A percentile compares a stretch with the other conserved stretches of the same genome.
phyloP scores from a whole-genome alignment of 768 basidiomycete genomes.

The Leccinum subtestaceum region DNA sequence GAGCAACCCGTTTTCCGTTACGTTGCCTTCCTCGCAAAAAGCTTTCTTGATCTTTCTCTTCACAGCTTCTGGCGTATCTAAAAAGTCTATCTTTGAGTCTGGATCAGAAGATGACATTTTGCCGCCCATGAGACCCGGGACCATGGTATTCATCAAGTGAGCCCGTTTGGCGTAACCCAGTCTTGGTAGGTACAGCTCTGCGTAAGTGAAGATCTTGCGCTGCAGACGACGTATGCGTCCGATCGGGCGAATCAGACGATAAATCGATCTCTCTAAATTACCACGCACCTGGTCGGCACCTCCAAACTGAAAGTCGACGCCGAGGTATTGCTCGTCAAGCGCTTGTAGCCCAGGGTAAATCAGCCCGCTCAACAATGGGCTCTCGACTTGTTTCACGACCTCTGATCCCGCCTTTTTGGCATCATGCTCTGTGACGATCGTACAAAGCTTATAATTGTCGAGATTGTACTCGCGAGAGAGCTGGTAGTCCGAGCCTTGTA shows the following conservation, averaged over 20 bases:
- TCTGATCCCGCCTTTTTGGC: conserved; percentile 98
- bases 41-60: conserved; percentile 89
- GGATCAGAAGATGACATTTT: conserved; percentile 99
- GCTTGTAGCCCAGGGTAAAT: conserved; percentile 97
- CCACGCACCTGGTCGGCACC: conserved; percentile 88
- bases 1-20: conserved; percentile 85
- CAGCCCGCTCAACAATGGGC: conserved; percentile 84
- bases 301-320: conserved; percentile 95
- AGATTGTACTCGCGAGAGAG: conserved; percentile 88
- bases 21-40: conserved; percentile 92
- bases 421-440: conserved; percentile 93
- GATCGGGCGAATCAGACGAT: not conserved
- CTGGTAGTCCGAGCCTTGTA: conserved; percentile 91
- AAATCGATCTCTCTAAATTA: not conserved
- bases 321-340: conserved; percentile 95
- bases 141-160: conserved; percentile 98
- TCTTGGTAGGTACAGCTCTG: conserved; percentile 90
- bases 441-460: conserved; percentile 89
- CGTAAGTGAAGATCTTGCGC: conserved; percentile 99
- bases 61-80: conserved; percentile 81
- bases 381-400: conserved; percentile 96
- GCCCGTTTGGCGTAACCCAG: conserved; percentile 93
- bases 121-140: conserved; percentile 88
- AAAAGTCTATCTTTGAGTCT: conserved; percentile 97
- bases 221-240: conserved; percentile 29